phyloP scores from a whole-genome alignment of 805 yeast species.

The Spencermartinsiella europaea region DNA sequence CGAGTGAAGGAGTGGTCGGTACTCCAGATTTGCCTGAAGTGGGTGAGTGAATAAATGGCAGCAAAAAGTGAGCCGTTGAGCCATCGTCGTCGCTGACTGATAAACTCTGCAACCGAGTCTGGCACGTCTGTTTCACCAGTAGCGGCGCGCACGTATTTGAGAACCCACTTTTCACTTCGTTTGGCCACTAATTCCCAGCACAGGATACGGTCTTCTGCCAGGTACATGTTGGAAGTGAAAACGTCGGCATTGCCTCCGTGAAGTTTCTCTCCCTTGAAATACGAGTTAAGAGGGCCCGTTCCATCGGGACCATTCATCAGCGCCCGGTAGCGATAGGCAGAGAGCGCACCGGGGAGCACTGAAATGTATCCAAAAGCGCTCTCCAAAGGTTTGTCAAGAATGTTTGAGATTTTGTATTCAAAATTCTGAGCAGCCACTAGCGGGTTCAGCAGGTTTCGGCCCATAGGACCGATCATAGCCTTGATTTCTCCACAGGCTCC shows the following conservation, averaged over 20 bases:
- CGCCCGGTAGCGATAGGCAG: constrained; percentile 90
- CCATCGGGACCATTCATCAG: constrained; percentile 81
- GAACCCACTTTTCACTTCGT: constrained; percentile 74
- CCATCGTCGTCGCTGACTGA: constrained; percentile 97
- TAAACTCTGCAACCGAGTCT: constrained; percentile 87
- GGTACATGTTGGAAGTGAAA: constrained; percentile 92
- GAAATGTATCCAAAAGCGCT: constrained; percentile 88
- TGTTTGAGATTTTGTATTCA: constrained; percentile 96
- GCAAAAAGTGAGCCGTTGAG: constrained; percentile 97
- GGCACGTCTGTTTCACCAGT: constrained; percentile 98
- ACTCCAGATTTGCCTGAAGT: constrained; percentile 82
- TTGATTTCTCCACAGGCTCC: constrained; percentile 99
- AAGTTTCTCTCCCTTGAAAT: constrained; percentile 80
- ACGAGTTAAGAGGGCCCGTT: constrained; percentile 83
- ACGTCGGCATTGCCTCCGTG: constrained; percentile 64
- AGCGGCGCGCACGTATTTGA: constrained; percentile 87
- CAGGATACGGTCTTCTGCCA: constrained; percentile 93
- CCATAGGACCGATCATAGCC: constrained; percentile 88
- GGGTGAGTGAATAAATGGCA: constrained; percentile 81
- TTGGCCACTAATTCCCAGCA: constrained; percentile 97
- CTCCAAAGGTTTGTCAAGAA: constrained; percentile 90
- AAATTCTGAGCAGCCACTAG: constrained; percentile 94
- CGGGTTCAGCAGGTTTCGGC: constrained; percentile 79
- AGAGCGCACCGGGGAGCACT: constrained; percentile 92
- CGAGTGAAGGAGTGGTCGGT: constrained; percentile 80